These are phyloP conservation scores for Populus tremula DNA, from an alignment of 345 rosid species.

Conservation along the genomic window DNA sequence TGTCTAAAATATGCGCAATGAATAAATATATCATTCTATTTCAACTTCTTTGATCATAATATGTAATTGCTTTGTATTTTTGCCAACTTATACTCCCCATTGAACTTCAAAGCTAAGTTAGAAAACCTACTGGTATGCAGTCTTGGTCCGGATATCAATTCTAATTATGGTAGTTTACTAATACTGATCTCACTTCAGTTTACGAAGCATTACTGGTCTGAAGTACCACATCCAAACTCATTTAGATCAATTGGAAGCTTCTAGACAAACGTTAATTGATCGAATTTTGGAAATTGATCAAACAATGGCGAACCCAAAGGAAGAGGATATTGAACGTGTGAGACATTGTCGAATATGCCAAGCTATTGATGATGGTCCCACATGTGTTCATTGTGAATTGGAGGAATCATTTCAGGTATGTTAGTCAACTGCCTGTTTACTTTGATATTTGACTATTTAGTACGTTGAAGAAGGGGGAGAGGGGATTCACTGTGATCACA, in stretches of 20 bases:
- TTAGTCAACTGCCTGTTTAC: conserved; percentile 12
- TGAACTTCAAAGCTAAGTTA: no score
- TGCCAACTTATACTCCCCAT: no score
- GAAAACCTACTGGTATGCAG: no score
- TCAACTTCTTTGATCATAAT: no score
- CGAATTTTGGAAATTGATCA: conserved; percentile 66
- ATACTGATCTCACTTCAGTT: conserved; percentile 45
- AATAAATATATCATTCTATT: no score
- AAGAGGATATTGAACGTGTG: conserved; percentile 72
- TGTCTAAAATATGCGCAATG: neutral
- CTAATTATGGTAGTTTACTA: conserved; percentile 16
- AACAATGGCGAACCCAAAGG: conserved; percentile 73
- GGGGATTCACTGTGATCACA: neutral
- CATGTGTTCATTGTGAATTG: conserved; percentile 78
- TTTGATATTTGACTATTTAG: conserved; percentile 12
- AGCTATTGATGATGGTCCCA: conserved; percentile 66
- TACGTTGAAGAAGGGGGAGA: neutral
- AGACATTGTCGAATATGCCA: conserved; percentile 70
- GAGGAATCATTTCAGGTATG: conserved; percentile 79
- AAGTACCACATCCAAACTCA: conserved; percentile 85
- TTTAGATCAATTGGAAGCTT: conserved; percentile 63
- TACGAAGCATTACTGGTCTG: conserved; percentile 62
- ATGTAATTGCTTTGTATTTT: no score
- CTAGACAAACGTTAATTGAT: conserved; percentile 62
- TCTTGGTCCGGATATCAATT: neutral